Percentiles rank a stretch among this genome's conserved stretches.
Conservation (phyloP, 148 eudicot species). For the Nyssa sinensis region DNA sequence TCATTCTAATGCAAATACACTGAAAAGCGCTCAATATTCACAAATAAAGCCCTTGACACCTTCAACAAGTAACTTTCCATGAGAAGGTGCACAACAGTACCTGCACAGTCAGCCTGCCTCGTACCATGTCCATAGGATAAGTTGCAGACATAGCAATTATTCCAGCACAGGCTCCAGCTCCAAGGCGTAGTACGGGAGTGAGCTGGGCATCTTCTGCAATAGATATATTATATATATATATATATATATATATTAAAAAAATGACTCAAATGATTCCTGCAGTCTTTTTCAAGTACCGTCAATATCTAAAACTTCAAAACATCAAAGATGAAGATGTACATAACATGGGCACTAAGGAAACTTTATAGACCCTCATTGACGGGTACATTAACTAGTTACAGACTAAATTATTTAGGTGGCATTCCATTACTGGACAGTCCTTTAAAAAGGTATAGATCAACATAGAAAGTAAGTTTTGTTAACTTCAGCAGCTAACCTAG, state of each 20-base stretch:
- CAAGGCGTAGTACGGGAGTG: conserved; percentile 82
- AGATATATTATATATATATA: too few relatives aligned
- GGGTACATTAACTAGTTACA: neutral
- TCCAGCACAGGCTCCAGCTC: conserved; percentile 96
- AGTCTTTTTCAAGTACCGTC: conserved; percentile 6
- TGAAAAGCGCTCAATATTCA: neutral
- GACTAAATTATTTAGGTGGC: neutral
- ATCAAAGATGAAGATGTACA: conserved; percentile 5
- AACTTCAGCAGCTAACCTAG: neutral
- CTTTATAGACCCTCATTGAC: neutral
- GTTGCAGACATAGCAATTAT: conserved; percentile 97
- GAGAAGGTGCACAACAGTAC: conserved; percentile 27
- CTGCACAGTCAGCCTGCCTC: conserved; percentile 90
- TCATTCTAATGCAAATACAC: conserved; percentile 5
- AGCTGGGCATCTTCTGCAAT: conserved; percentile 77
- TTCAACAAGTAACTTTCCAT: neutral
- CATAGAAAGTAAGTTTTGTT: neutral
- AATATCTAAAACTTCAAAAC: conserved; percentile 3
- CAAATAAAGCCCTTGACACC: neutral
- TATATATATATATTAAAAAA: too few relatives aligned
- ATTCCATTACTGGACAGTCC: neutral
- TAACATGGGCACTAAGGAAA: neutral
- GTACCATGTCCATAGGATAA: conserved; percentile 91
- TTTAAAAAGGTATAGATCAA: neutral
- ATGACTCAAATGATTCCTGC: neutral